These are phyloP conservation scores for Globisporangium sylvaticum DNA, from an alignment of 352 stramenopile genomes.

Conservation along the genomic window DNA sequence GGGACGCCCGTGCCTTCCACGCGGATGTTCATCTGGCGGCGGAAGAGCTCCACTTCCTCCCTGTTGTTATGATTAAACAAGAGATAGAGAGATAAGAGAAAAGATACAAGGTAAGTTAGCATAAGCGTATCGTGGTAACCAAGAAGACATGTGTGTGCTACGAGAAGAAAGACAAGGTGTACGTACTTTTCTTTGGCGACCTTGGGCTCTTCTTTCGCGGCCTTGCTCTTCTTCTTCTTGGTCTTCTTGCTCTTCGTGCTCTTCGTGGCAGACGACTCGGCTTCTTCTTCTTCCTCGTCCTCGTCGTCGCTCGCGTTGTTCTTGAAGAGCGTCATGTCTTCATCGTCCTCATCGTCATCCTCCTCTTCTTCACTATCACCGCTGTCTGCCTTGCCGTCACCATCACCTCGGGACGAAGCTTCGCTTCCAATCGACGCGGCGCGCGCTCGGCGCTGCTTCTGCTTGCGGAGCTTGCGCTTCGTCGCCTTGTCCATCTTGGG, in stretches of 20 bases:
- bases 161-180: background rate
- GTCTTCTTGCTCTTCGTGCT: constrained; percentile 26
- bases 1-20: constrained; percentile 64
- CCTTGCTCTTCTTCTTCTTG: constrained; percentile 17
- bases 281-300: constrained; percentile 13
- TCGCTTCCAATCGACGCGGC: constrained; percentile 36
- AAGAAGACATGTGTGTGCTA: background rate
- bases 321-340: constrained; percentile 57
- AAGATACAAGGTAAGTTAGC: background rate
- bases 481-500: constrained; percentile 39
- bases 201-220: constrained; percentile 10
- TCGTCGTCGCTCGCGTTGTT: constrained; percentile 18
- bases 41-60: constrained; percentile 57
- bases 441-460: constrained; percentile 37
- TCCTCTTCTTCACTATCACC: constrained; percentile 17
- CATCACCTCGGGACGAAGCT: constrained; percentile 11
- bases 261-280: constrained; percentile 8
- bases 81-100: constrained; percentile 1
- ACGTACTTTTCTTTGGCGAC: constrained; percentile 28
- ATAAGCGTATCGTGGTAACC: background rate
- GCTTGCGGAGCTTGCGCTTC: constrained; percentile 42
- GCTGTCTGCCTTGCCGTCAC: constrained; percentile 25
- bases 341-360: constrained; percentile 25
- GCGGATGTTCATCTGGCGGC: constrained; percentile 77
- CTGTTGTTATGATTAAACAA: constrained; percentile 18